These are phyloP conservation scores for Rhodomyrtus tomentosa DNA, from an alignment of 345 rosid species.

Conservation along the genomic window DNA sequence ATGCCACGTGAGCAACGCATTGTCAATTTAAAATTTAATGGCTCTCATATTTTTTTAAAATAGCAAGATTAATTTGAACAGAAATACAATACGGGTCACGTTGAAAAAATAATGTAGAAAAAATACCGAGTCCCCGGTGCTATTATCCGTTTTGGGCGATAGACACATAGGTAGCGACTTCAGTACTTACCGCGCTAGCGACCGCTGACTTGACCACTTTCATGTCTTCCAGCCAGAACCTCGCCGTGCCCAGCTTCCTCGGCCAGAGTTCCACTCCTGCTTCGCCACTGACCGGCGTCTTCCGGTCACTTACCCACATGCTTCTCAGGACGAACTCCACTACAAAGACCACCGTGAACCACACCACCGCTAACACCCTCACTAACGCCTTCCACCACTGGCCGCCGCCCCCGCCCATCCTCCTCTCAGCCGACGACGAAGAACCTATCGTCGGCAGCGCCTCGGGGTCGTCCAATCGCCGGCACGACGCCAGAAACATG, in stretches of 20 bases:
- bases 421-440: neutral
- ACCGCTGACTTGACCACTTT: constrained; percentile 32
- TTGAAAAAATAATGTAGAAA: too few relatives aligned
- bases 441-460: constrained; percentile 12
- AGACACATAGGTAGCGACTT: neutral
- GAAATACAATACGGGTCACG: neutral
- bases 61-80: neutral
- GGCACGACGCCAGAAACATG: constrained; percentile 28
- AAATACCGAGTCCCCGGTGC: neutral
- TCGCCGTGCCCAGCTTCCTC: constrained; percentile 40
- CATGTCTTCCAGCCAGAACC: constrained; percentile 38
- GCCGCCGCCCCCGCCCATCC: neutral
- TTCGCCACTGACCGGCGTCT: constrained; percentile 40
- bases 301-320: constrained; percentile 23
- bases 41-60: neutral
- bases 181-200: constrained; percentile 21
- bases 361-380: constrained; percentile 11
- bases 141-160: neutral
- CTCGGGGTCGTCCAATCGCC: constrained; percentile 19
- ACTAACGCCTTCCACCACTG: neutral
- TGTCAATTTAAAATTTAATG: neutral
- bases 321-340: constrained; percentile 20
- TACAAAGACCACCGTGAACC: constrained; percentile 20
- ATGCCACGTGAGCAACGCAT: neutral
- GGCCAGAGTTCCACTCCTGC: constrained; percentile 62